Evolutionary conservation across 1,139 yeast genomes (phyloP).

Genomic region (Candida smagusa): DNA sequence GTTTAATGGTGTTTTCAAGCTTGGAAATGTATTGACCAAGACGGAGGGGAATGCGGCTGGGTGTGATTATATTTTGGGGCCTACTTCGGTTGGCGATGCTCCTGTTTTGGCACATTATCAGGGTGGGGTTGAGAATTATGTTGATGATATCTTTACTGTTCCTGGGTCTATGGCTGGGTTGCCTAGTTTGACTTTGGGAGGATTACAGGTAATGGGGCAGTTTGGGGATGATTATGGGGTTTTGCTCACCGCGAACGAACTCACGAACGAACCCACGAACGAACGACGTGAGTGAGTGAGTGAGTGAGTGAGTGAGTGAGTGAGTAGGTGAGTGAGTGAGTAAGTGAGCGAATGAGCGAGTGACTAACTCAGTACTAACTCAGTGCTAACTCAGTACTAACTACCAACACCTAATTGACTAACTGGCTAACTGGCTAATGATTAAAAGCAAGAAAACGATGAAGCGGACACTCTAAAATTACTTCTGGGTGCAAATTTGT

Average conservation of each 20-base stretch:
- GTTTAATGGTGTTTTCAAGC: constrained; percentile 59
- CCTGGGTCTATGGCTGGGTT: constrained; percentile 92
- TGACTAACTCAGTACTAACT: background rate
- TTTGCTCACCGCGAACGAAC: too few relatives aligned
- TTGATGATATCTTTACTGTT: constrained; percentile 81
- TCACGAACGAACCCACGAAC: too few relatives aligned
- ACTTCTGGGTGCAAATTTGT: constrained; percentile 2
- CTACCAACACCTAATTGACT: too few relatives aligned
- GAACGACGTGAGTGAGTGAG: too few relatives aligned
- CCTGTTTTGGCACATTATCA: constrained; percentile 47
- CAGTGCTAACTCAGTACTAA: too few relatives aligned
- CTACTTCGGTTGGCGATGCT: constrained; percentile 67
- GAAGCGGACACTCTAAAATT: too few relatives aligned
- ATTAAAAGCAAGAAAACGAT: too few relatives aligned
- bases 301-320: too few relatives aligned
- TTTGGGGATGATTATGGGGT: constrained; percentile 74
- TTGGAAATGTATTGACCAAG: constrained; percentile 1
- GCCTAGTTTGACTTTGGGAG: constrained; percentile 81
- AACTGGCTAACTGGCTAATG: too few relatives aligned
- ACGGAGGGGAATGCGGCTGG: constrained; percentile 16
- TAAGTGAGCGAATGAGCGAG: too few relatives aligned
- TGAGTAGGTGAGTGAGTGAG: too few relatives aligned
- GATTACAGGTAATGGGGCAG: constrained; percentile 82
- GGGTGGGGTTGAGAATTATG: constrained; percentile 61
- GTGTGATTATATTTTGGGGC: constrained; percentile 73